Conservation (phyloP, 2,329 filamentous ascomycete species). For the Ascomycota sp. region DNA sequence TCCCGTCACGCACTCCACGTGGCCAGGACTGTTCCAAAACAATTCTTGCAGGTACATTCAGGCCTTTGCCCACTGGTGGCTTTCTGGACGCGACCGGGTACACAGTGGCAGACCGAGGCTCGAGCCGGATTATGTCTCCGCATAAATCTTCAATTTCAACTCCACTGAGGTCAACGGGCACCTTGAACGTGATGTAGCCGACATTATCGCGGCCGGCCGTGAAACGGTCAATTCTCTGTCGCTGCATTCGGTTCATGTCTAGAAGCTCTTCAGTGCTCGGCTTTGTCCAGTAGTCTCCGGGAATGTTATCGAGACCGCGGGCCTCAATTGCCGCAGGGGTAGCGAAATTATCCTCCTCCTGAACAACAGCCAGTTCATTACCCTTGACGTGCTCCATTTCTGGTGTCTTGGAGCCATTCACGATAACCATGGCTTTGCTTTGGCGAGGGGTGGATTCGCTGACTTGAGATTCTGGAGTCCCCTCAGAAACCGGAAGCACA, state of each 20-base stretch:
- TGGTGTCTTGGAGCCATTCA: constrained; percentile 18
- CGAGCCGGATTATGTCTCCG: constrained; percentile 52
- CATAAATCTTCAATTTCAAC: constrained; percentile 64
- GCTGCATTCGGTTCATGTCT: constrained; percentile 58
- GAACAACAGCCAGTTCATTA: constrained; percentile 58
- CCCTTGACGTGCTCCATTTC: constrained; percentile 53
- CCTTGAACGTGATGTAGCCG: constrained; percentile 61
- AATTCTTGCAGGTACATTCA: constrained; percentile 80
- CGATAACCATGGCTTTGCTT: constrained; percentile 24
- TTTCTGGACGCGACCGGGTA: constrained; percentile 60
- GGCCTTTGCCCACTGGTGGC: constrained; percentile 60
- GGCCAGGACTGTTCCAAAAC: constrained; percentile 87
- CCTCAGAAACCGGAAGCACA: constrained; percentile 14
- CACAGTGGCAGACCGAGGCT: constrained; percentile 63
- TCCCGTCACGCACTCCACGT: constrained; percentile 35
- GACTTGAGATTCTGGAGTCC: constrained; percentile 8
- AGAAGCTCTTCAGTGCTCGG: constrained; percentile 54
- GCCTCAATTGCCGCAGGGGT: constrained; percentile 8
- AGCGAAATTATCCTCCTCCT: constrained; percentile 35
- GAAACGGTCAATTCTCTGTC: constrained; percentile 51
- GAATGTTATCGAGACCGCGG: constrained; percentile 21
- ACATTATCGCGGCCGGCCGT: constrained; percentile 63
- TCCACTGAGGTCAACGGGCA: constrained; percentile 59
- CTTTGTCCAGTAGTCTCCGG: constrained; percentile 71
- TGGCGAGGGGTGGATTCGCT: constrained; percentile 22